Conservation (phyloP, 148 eudicot genomes). For the Rhododendron ferrugineum region DNA sequence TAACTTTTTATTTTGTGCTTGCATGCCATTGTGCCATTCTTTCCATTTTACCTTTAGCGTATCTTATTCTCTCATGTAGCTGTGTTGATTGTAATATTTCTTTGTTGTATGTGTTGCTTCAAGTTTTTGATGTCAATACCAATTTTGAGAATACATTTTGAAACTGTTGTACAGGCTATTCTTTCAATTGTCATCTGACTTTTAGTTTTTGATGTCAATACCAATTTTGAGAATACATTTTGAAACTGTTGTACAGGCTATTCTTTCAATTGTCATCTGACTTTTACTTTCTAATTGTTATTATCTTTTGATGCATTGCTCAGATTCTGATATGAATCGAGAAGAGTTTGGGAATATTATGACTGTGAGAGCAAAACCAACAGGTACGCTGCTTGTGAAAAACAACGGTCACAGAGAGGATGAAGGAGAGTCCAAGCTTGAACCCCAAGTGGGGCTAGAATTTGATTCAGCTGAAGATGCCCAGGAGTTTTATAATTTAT, state of each 20-base stretch:
- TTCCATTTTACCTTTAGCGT: not conserved
- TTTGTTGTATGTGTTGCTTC: not conserved
- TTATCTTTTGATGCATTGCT: not conserved
- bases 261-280: not conserved
- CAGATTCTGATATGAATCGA: conserved; percentile 47
- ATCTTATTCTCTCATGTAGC: not conserved
- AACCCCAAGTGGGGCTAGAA: conserved; percentile 50
- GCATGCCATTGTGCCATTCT: not conserved
- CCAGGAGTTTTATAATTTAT: conserved; percentile 44
- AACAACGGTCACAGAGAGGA: conserved; percentile 27
- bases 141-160: not conserved
- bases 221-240: not conserved
- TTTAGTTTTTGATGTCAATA: not conserved
- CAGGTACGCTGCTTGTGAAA: conserved; percentile 21
- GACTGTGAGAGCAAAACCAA: conserved; percentile 42
- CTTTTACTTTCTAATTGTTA: not conserved
- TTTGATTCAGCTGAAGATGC: conserved; percentile 57
- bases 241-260: not conserved
- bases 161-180: not conserved
- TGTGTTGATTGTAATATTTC: no score
- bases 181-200: not conserved
- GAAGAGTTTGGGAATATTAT: conserved; percentile 39
- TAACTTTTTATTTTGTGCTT: not conserved
- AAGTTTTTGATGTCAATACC: not conserved
- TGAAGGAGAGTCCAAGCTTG: conserved; percentile 35